Evolutionary conservation across 257 asterid genomes (phyloP).

Genomic region (Ilex aquifolium): DNA sequence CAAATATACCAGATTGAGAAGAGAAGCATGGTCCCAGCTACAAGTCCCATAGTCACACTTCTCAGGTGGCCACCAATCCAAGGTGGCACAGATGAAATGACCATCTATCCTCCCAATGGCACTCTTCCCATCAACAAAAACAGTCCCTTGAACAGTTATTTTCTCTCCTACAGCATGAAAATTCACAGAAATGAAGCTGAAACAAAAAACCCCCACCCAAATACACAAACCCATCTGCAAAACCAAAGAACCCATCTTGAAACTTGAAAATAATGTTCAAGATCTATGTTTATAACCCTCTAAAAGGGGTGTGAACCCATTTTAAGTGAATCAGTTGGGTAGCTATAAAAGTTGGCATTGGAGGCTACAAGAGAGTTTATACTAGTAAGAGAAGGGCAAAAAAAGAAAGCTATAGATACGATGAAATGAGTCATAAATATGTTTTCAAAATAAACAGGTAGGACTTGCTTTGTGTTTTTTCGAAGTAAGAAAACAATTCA

Average conservation of each 20-base stretch:
- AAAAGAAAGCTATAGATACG: background rate
- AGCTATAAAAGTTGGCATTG: conserved; percentile 1
- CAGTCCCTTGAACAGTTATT: conserved; percentile 29
- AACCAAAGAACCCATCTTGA: conserved; percentile 19
- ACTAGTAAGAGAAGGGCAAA: background rate
- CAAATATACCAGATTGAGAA: conserved; percentile 62
- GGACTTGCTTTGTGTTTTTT: background rate
- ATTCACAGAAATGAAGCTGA: conserved; percentile 14
- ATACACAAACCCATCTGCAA: conserved; percentile 7
- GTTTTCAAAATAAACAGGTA: background rate
- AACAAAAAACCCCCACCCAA: conserved; percentile 16
- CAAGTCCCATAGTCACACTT: conserved; percentile 83
- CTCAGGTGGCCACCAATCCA: conserved; percentile 96
- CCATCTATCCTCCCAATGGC: conserved; percentile 51
- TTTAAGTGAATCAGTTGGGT: background rate
- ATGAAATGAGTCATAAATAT: conserved; percentile 3
- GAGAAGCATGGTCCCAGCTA: conserved; percentile 74
- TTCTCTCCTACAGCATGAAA: conserved; percentile 20
- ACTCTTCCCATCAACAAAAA: conserved; percentile 38
- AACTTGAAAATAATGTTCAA: conserved; percentile 7
- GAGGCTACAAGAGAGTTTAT: background rate
- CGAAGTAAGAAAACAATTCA: background rate
- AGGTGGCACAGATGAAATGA: conserved; percentile 71
- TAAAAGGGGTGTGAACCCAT: background rate
- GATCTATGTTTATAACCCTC: conserved; percentile 13